Conservation (phyloP, 306 rosid genomes). For the Cercis canadensis region DNA sequence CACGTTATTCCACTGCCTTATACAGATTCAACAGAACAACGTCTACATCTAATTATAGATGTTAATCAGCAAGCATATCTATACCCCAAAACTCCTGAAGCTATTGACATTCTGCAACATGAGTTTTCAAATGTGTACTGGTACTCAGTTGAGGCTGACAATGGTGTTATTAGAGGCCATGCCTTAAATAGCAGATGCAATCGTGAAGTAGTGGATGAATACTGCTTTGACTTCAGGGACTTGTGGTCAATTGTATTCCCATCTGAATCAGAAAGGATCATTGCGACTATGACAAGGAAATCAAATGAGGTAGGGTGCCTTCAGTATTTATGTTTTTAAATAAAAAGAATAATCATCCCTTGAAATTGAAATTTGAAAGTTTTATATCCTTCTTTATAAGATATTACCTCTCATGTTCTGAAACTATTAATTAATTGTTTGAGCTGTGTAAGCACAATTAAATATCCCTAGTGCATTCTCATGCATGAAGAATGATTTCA, state of each 20-base stretch:
- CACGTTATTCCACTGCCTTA: slow-evolving; percentile 87
- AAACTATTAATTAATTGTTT: background rate
- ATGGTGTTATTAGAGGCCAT: slow-evolving; percentile 87
- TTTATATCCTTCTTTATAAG: slow-evolving; percentile 2
- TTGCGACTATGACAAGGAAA: slow-evolving; percentile 77
- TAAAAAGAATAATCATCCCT: background rate
- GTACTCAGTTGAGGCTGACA: slow-evolving; percentile 83
- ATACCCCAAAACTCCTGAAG: slow-evolving; percentile 89
- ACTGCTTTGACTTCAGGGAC: slow-evolving; percentile 81
- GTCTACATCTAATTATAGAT: slow-evolving; percentile 83
- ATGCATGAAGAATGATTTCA: too few relatives aligned
- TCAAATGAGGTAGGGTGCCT: slow-evolving; percentile 67
- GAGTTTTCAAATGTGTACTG: slow-evolving; percentile 89
- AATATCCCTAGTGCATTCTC: too few relatives aligned
- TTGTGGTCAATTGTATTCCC: slow-evolving; percentile 92
- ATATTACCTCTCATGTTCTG: background rate
- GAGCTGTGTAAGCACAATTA: too few relatives aligned
- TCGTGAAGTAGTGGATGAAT: slow-evolving; percentile 57
- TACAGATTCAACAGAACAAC: slow-evolving; percentile 90
- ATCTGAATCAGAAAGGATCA: slow-evolving; percentile 87
- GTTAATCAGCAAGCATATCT: slow-evolving; percentile 62
- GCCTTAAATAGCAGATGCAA: slow-evolving; percentile 70
- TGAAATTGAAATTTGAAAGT: slow-evolving; percentile 7
- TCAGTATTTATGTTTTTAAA: slow-evolving; percentile 7
- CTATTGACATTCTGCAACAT: slow-evolving; percentile 64